Evolutionary conservation across 257 asterid species (phyloP), one percentile per base, ranked within the genome.

Genomic region (Cynanchum wilfordii): DNA sequence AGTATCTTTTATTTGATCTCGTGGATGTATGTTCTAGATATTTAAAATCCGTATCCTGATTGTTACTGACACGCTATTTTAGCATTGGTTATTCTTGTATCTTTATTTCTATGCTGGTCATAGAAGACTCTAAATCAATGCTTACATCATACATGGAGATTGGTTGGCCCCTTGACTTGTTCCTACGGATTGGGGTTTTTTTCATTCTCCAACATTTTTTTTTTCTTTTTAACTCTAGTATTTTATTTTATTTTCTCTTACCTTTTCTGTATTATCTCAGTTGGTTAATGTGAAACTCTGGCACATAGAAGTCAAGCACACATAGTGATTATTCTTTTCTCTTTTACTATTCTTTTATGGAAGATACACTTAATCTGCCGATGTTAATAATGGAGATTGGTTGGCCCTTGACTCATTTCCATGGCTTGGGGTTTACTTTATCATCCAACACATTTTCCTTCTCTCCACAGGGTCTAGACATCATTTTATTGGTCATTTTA

Each of bases 111-210:
- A 47, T 68, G 64, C 67, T 78, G 60, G 68, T 19, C 15, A 29
- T 20, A 50, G 79, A 76, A 73, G 79, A 49, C 25, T 13, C 47
- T 9, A 4, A 64, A 71, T 79, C 62, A 30, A 73, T 86, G 89
- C 91, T 82, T 76, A 88, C 11, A 85, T 71, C 44, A 66, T 76
- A n/a, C 33, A 12, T 10, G 62, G 87, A 81, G 89, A 79, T 80
- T 75, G 88, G 87, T 86, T 86, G 89, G 80, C 88, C 87, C 71
- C 78, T 78, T 68, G 71, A 80, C 83, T 77, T 72, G 72, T 56
- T 69, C 24, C 25, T 9, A 74, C 66, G 83, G 72, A 73, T 52
- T 77, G 84, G 86, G 87, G 89, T 87, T 86, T 88, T 78, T 88
- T 20, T 38, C 71, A 69, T 75, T 68, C 85, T 80, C 94, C 84